Base-by-base conservation (phyloP, 768 basidiomycete species). In the Suillus spraguei region DNA sequence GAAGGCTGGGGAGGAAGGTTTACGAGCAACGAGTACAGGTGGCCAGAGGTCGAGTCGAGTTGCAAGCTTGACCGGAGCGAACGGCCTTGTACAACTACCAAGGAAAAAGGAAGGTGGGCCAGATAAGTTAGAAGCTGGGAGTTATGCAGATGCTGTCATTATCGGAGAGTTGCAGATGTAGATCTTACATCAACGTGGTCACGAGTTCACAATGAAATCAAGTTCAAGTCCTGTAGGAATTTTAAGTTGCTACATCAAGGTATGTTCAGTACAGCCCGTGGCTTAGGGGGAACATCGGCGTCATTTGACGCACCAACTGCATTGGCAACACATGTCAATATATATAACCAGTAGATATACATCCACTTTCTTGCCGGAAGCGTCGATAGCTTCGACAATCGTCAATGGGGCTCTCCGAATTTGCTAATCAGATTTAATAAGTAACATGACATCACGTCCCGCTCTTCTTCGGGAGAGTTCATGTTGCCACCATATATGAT, bases 31-130 rank as follows among this genome's bases (percentile, higher is more conserved):
- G 66, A 94, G 89, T 61, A 96, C 94, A 0, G 94, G 95, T 28
- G 92, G 93, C 0, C 95, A 97, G 72, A 80, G 94, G 7, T 94
- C 93, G 20, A 92, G 90, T 69, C 81, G 92, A 28, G 88, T 90
- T 5, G 89, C 89, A 14, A 95, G 93, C 67, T 69, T 97, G 56
- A 87, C 83, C 47, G 89, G 89, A 2, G 92, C 93, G 17, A 95
- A 95, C 72, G 94, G 87, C 2, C 76, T 96, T 49, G 85, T 91
- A 0, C 81, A 88, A 24, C 72, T 95, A 24, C 94, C 93, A 3
- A 73, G 79, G 38, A 65, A 74, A 59, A 73, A 66, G 50, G 72
- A 76, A 7, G 68, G 71, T 9, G 76, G 74, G 13, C 74, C 73
- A n/a, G 70, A 70, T 22, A 72, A 70, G 35, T 63, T 92, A 53